Base-by-base conservation (phyloP, 1,139 yeast genomes). In the Nematodospora anomalae region DNA sequence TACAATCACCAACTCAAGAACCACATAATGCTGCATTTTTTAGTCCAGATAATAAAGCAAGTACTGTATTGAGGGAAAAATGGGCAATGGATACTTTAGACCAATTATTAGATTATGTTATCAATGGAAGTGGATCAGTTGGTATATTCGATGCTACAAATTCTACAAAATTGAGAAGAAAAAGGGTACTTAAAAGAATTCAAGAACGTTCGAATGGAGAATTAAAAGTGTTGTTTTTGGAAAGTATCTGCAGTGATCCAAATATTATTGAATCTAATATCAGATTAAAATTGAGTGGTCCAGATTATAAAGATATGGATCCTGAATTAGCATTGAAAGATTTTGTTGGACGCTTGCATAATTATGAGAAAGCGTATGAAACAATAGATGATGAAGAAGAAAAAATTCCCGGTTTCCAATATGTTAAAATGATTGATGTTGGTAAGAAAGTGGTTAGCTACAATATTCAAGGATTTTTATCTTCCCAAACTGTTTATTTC, bases 51-150 rank as follows among this genome's bases (percentile, higher is more conserved):
- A 89, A 92, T 55, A 63, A 70, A 32, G 67, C 76, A 23, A 79
- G 84, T 16, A 79, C 79, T 10, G 67, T 74, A 20, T 67, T 89
- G 35, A 74, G 97, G 43, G 97, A 92, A 50, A 79, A 83, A 57
- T 90, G 97, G 97, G 98, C 98, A 0, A 82, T 85, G 80, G 96
- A 90, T 47, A 92, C 97, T 0, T 67, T 92, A 41, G 95, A 88
- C 43, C 86, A 84, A 52, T 63, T 92, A 43, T 68, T 92, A 26
- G 94, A 88, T 51, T 90, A 86, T 58, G 76, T 92, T 4, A 60
- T 88, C 36, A 73, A 76, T 18, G 95, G 90, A 0, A 78, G 81
- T 22, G 97, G 97, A 2, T 82, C 90, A 3, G 97, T 90, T 10
- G 98, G 97, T 2, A 88, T 92, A 11, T 83, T 92, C 53, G 98